phyloP scores from a whole-genome alignment of 2,329 filamentous ascomycete genomes.

The Aspergillus sp. region DNA sequence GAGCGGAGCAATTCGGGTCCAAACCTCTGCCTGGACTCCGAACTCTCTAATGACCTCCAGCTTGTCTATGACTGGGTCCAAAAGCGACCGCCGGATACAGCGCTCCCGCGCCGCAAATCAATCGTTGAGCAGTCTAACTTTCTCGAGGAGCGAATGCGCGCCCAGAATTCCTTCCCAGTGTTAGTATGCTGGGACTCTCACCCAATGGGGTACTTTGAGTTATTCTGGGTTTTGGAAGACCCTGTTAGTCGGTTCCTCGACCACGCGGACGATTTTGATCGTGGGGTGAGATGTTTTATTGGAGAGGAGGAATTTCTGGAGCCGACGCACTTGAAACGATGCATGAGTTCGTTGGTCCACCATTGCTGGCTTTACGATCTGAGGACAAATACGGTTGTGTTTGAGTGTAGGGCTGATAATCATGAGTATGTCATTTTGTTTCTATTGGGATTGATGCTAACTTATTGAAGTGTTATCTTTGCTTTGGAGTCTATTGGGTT shows the following conservation, averaged over 20 bases:
- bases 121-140: neutral
- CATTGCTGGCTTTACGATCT: conserved; percentile 2
- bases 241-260: neutral
- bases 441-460: neutral
- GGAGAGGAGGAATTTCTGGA: neutral
- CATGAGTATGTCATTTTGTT: neutral
- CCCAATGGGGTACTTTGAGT: neutral
- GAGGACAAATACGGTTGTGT: neutral
- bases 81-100: neutral
- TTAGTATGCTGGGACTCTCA: neutral
- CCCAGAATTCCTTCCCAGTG: neutral
- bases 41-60: neutral
- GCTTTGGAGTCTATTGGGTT: neutral
- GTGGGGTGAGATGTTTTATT: neutral
- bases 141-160: neutral
- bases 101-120: neutral
- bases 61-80: neutral
- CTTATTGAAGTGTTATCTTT: neutral
- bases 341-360: conserved; percentile 1
- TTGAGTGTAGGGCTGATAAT: neutral
- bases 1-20: neutral
- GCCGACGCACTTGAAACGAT: neutral
- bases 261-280: neutral
- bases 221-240: conserved; percentile 4
- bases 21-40: neutral